phyloP scores from a whole-genome alignment of 1,284 basidiomycete genomes.

The Termitomyces sp. region DNA sequence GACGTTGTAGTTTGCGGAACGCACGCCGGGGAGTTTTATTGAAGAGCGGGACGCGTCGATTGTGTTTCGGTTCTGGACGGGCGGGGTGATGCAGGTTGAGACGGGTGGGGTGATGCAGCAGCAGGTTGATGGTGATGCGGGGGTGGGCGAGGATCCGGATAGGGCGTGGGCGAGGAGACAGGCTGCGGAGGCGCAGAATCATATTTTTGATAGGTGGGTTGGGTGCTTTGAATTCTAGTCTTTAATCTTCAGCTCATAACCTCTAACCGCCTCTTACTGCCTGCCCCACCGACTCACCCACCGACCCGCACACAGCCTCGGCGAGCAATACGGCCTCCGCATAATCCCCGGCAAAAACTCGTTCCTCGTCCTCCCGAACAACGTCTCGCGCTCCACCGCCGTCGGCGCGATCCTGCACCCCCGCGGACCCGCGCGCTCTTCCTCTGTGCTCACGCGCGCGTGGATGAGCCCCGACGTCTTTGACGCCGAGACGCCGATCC shows the following conservation, averaged over 20 bases:
- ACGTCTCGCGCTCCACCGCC: conserved; percentile 68
- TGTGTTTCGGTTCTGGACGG: conserved; percentile 81
- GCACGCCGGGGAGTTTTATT: conserved; percentile 80
- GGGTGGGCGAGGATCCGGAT: conserved; percentile 9
- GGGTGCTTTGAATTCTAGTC: too few relatives aligned
- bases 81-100: conserved; percentile 48
- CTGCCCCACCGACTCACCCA: too few relatives aligned
- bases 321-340: conserved; percentile 74
- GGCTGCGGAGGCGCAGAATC: conserved; percentile 86
- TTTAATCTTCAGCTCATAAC: too few relatives aligned
- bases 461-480: neutral
- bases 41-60: conserved; percentile 83
- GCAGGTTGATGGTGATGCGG: too few relatives aligned
- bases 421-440: neutral
- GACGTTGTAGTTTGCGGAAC: conserved; percentile 84
- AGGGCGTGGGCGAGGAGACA: conserved; percentile 57
- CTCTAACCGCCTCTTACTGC: too few relatives aligned
- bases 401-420: neutral
- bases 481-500: neutral
- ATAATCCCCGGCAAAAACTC: conserved; percentile 68
- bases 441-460: neutral
- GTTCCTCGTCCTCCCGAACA: conserved; percentile 82
- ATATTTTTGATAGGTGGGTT: conserved; percentile 74
- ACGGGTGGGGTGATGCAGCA: conserved; percentile 53
- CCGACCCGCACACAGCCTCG: too few relatives aligned